These are phyloP conservation scores for Thraustochytrium striatum DNA, from an alignment of 352 stramenopile species.

Conservation along the genomic window DNA sequence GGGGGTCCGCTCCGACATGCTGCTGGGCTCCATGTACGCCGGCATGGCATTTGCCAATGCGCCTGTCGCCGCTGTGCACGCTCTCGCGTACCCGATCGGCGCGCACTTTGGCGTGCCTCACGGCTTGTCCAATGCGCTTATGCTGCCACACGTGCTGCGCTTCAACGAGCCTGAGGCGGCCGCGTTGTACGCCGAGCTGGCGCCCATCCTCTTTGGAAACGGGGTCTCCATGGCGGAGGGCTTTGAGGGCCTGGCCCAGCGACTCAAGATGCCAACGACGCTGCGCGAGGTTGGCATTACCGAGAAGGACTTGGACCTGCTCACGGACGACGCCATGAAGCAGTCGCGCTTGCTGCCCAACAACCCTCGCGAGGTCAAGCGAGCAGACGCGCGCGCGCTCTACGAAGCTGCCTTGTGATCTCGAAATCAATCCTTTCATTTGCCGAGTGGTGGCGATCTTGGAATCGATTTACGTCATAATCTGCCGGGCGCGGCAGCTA, in stretches of 20 bases:
- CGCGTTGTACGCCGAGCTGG: slow-evolving; percentile 13
- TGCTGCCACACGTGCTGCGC: slow-evolving; percentile 33
- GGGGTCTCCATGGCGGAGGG: background rate
- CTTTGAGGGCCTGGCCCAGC: slow-evolving; percentile 1
- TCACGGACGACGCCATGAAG: slow-evolving; percentile 27
- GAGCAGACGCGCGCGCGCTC: background rate
- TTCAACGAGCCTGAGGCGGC: slow-evolving; percentile 6
- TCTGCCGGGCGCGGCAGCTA: no score
- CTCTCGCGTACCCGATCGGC: slow-evolving; percentile 39
- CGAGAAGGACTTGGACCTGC: slow-evolving; percentile 11
- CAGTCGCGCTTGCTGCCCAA: slow-evolving; percentile 34
- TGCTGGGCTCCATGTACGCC: slow-evolving; percentile 32
- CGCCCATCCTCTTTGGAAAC: slow-evolving; percentile 13
- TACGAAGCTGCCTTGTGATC: no score
- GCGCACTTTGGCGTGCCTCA: slow-evolving; percentile 45
- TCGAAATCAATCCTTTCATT: no score
- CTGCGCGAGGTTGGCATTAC: slow-evolving; percentile 13
- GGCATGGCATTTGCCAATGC: slow-evolving; percentile 44
- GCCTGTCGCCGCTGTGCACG: slow-evolving; percentile 30
- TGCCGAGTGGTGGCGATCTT: no score
- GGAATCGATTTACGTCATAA: no score
- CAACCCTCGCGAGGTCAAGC: slow-evolving; percentile 26
- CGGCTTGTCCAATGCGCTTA: slow-evolving; percentile 32
- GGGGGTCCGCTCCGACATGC: slow-evolving; percentile 27
- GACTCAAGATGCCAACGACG: slow-evolving; percentile 14